phyloP scores from a whole-genome alignment of 352 stramenopile genomes.

The Phytophthora pisi region DNA sequence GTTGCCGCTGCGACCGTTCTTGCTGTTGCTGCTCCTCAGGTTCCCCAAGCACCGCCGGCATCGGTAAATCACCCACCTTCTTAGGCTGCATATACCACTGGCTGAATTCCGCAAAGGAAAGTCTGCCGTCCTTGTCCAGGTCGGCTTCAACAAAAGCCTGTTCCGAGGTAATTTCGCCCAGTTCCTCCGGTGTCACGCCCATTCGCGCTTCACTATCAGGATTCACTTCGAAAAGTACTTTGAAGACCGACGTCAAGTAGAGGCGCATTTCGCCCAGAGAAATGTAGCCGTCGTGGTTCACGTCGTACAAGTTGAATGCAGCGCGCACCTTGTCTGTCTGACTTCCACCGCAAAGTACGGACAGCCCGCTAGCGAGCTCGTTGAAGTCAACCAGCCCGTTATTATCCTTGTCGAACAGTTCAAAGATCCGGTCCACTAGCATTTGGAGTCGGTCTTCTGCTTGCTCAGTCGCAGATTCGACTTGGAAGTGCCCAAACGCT shows the following conservation, averaged over 20 bases:
- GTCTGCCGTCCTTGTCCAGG: constrained; percentile 69
- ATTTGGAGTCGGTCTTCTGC: constrained; percentile 53
- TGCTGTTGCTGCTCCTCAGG: constrained; percentile 23
- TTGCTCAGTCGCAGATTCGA: constrained; percentile 19
- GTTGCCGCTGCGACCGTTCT: background rate
- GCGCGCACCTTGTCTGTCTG: constrained; percentile 78
- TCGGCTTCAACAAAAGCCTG: constrained; percentile 86
- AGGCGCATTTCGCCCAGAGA: constrained; percentile 85
- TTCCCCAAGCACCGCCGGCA: constrained; percentile 27
- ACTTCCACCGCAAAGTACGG: constrained; percentile 73
- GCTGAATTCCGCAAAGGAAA: constrained; percentile 88
- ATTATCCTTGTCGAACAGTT: constrained; percentile 80
- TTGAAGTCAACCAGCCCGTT: constrained; percentile 84
- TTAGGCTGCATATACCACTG: constrained; percentile 76
- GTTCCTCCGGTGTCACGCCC: constrained; percentile 71
- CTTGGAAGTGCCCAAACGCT: constrained; percentile 63
- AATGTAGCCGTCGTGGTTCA: constrained; percentile 89
- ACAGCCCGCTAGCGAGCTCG: constrained; percentile 81
- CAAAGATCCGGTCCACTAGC: constrained; percentile 80
- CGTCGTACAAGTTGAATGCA: constrained; percentile 88
- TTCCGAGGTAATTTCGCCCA: constrained; percentile 77
- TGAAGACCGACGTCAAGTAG: constrained; percentile 88
- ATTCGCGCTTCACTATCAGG: constrained; percentile 61
- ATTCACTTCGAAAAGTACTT: constrained; percentile 87
- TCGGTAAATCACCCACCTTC: constrained; percentile 21